Percentiles rank a stretch among this genome's conserved stretches.
Conservation (phyloP, 441 rosid species). For the Gossypium aridum region DNA sequence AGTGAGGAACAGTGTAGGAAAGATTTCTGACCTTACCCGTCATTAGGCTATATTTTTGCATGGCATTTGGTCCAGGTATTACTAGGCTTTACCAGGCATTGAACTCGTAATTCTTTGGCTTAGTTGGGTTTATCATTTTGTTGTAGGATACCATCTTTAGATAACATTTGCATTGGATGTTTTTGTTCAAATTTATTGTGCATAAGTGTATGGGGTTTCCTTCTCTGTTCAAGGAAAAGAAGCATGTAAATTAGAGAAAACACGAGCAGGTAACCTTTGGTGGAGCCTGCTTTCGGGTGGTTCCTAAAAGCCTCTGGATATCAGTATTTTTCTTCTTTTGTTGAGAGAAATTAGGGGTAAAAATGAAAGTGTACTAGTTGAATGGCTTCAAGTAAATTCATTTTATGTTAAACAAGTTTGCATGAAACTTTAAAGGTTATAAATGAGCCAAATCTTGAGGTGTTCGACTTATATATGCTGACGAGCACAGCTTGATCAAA, state of each 20-base stretch:
- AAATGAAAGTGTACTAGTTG: not conserved
- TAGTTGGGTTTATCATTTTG: not conserved
- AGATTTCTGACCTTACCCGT: not conserved
- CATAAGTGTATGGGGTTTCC: not conserved
- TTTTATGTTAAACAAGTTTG: slow-evolving; percentile 3
- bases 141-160: not conserved
- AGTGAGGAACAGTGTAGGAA: not conserved
- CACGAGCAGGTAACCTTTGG: not conserved
- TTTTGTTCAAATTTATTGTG: not conserved
- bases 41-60: not conserved
- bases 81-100: not conserved
- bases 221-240: not conserved
- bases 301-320: not conserved
- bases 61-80: not conserved
- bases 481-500: not conserved
- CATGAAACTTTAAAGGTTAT: not conserved
- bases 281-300: not conserved
- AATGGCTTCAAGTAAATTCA: not conserved
- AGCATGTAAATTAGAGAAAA: not conserved
- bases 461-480: not conserved
- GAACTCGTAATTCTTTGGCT: not conserved
- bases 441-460: not conserved
- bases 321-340: not conserved
- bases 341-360: slow-evolving; percentile 4
- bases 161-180: not conserved